Percentiles rank a stretch among this genome's conserved stretches.
Evolutionary conservation across 768 basidiomycete genomes (phyloP).

Genomic region (Xerocomus brunneocitrinus): DNA sequence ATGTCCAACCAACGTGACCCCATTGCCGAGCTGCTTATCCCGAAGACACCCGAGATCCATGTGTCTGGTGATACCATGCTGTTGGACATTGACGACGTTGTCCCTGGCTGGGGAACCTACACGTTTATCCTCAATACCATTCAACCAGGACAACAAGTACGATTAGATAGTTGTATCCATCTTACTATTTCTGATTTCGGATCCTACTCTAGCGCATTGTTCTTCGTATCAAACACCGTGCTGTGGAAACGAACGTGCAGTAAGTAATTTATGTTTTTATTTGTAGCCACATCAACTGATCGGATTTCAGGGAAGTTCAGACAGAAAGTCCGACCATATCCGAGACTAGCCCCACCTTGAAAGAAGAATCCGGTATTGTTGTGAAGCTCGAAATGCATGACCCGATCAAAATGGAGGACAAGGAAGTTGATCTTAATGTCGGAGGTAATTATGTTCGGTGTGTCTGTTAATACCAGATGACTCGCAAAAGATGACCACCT

Average conservation of each 20-base stretch:
- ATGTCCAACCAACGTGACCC: background rate
- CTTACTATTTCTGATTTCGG: background rate
- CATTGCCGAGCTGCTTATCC: background rate
- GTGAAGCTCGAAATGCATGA: background rate
- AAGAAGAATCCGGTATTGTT: background rate
- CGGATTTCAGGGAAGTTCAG: background rate
- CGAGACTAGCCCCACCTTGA: no score
- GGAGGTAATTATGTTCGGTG: background rate
- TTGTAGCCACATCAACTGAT: background rate
- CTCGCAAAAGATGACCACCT: background rate
- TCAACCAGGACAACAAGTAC: background rate
- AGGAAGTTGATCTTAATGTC: background rate
- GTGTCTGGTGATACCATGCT: background rate
- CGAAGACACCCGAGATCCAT: background rate
- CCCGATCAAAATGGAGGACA: background rate
- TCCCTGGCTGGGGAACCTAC: background rate
- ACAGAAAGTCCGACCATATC: background rate
- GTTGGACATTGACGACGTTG: background rate
- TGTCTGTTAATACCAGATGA: background rate
- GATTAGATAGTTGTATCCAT: background rate
- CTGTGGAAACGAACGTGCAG: background rate
- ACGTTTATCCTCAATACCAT: background rate
- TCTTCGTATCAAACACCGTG: background rate
- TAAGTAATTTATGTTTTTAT: background rate
- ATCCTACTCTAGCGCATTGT: background rate